A percentile compares a stretch with the other conserved stretches of the same genome.
Conservation (phyloP, 2,329 filamentous ascomycete genomes). For the Ophiocordyceps unilateralis region DNA sequence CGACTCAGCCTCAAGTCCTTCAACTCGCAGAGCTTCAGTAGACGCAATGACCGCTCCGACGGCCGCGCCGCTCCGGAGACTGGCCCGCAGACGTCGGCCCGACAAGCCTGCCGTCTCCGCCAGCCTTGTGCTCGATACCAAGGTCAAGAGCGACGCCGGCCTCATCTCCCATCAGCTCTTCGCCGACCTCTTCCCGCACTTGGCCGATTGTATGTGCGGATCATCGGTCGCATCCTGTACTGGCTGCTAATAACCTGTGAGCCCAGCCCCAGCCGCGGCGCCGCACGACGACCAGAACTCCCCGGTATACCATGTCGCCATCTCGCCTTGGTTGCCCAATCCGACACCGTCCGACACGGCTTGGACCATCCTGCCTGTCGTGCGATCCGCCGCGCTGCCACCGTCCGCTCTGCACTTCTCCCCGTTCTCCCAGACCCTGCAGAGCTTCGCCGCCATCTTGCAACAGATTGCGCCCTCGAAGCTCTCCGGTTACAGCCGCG, state of each 20-base stretch:
- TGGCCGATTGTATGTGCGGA: slow-evolving; percentile 28
- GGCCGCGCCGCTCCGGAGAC: slow-evolving; percentile 16
- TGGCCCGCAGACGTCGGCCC: slow-evolving; percentile 35
- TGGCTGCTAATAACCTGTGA: neutral
- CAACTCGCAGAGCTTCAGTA: neutral
- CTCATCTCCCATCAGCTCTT: slow-evolving; percentile 78
- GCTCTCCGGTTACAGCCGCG: slow-evolving; percentile 52
- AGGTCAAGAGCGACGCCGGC: slow-evolving; percentile 70
- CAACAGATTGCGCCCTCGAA: slow-evolving; percentile 62
- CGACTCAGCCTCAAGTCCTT: neutral
- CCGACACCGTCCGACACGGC: slow-evolving; percentile 40
- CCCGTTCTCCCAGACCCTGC: slow-evolving; percentile 52
- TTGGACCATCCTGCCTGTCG: slow-evolving; percentile 77
- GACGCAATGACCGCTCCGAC: slow-evolving; percentile 6
- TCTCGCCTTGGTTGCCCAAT: slow-evolving; percentile 55
- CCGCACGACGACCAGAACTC: slow-evolving; percentile 15
- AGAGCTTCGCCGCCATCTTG: slow-evolving; percentile 60
- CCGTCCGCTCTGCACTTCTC: slow-evolving; percentile 69
- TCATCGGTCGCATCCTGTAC: neutral
- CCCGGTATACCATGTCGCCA: slow-evolving; percentile 46
- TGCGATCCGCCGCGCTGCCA: slow-evolving; percentile 44
- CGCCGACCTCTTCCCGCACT: slow-evolving; percentile 57
- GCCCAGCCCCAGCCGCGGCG: neutral
- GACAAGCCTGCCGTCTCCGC: slow-evolving; percentile 66
- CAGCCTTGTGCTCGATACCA: slow-evolving; percentile 68